Base-by-base conservation (phyloP, 345 rosid genomes). In the Eucalyptus marginata region DNA sequence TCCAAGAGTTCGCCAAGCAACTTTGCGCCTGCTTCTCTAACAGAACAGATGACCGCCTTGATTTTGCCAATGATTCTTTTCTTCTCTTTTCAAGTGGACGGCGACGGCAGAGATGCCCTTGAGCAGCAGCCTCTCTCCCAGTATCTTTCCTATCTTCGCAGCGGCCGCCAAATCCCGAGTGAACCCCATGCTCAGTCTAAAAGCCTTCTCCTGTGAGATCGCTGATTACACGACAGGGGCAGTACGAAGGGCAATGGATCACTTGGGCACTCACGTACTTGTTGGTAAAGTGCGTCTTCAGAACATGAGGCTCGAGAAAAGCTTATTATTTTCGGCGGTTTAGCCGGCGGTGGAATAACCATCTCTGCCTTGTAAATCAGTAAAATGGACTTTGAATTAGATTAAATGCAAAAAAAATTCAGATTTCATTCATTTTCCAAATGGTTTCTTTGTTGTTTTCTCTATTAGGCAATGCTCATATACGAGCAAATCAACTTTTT, bases 121-220 rank as follows among this genome's bases (percentile, higher is more conserved):
- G 89, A 91, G 92, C 91, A 94, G 92, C 85, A 96, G 93, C 29
- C 97, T 95, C 89, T 95, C 97, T 43, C 94, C 98, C 7, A 96
- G 93, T 58, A 96, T 89, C 91, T 96, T 97, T 88, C 99, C 98
- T 49, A 95, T 97, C 93, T 93, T 93, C 31, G 98, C 91, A 86
- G 99, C 99, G 80, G 98, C 98, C 3, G 97, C 98, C n/a, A 97
- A 96, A 71, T 97, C 98, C 36, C 96, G 93, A 33, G 97, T 92
- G 87, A 92, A 90, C n/a, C 87, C 96, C 93, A 94, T 92, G 91
- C 93, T 93, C 18, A 91, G 36, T 91, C 98, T 94, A 87, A 98
- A 83, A 79, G 94, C 93, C 93, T 94, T 95, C 93, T 96, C 98
- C 89, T 95, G 98, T 25, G 97, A 96, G 92, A 96, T 97, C 7